Percentiles rank a stretch among this genome's conserved stretches.
Conservation (phyloP, 306 rosid genomes). For the Albizia julibrissin region DNA sequence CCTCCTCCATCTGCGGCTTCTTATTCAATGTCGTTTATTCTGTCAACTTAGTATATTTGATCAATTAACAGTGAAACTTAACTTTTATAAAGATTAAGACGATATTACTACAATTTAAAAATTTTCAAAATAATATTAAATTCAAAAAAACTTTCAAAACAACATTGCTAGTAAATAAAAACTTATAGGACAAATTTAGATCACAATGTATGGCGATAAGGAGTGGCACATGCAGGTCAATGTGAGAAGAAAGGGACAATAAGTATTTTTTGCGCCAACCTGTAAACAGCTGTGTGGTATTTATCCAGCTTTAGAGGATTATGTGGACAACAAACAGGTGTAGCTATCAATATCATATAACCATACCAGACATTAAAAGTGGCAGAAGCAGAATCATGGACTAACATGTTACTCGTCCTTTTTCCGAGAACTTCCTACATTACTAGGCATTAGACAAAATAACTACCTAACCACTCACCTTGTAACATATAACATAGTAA, state of each 20-base stretch:
- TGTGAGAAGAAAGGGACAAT: not conserved
- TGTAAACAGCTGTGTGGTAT: not conserved
- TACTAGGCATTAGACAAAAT: not conserved
- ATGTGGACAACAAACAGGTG: not conserved
- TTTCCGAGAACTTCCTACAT: not conserved
- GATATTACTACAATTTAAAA: too few species aligned
- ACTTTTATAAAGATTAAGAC: too few species aligned
- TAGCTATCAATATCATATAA: not conserved
- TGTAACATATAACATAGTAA: too few species aligned
- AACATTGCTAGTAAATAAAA: too few species aligned
- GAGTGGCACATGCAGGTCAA: not conserved
- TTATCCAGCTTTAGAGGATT: not conserved
- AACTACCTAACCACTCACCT: not conserved
- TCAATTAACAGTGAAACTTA: too few species aligned
- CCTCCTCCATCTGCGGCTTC: too few species aligned
- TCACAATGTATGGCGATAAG: not conserved
- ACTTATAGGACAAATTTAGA: too few species aligned
- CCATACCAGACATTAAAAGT: not conserved
- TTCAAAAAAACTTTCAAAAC: fast-evolving
- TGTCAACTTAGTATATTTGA: too few species aligned
- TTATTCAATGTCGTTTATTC: too few species aligned
- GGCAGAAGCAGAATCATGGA: not conserved
- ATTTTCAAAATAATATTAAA: too few species aligned
- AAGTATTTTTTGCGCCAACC: not conserved
- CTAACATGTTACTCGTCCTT: slow-evolving; percentile 3